A percentile compares a stretch with the other conserved stretches of the same genome.
Conservation (phyloP, 495 filamentous ascomycete species). For the Penicillium longicatenatum region DNA sequence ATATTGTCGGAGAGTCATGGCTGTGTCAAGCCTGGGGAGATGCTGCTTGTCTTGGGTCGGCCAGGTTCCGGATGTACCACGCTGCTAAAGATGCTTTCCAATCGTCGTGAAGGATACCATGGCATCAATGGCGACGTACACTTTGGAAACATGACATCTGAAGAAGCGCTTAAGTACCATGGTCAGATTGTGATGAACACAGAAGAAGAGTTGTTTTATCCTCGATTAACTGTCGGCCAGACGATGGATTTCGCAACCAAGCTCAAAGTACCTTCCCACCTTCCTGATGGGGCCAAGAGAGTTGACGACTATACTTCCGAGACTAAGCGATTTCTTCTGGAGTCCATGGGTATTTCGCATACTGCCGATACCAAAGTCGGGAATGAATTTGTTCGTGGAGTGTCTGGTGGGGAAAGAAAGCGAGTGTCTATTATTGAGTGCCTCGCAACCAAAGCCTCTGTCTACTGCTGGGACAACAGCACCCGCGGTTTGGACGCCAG, state of each 20-base stretch:
- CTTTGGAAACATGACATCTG: constrained; percentile 56
- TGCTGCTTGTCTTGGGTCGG: constrained; percentile 70
- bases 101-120: constrained; percentile 65
- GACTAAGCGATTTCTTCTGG: constrained; percentile 75
- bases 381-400: constrained; percentile 77
- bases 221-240: constrained; percentile 60
- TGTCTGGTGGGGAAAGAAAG: constrained; percentile 84
- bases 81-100: constrained; percentile 69
- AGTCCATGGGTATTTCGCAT: constrained; percentile 73
- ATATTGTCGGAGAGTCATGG: constrained; percentile 75
- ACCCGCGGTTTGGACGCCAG: constrained; percentile 79
- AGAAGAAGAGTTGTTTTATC: constrained; percentile 63
- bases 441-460: constrained; percentile 60
- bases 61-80: constrained; percentile 72
- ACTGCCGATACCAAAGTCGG: constrained; percentile 77
- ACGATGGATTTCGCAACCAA: constrained; percentile 60
- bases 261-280: constrained; percentile 37
- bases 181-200: constrained; percentile 60
- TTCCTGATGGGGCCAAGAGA: constrained; percentile 34
- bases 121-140: constrained; percentile 57
- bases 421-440: constrained; percentile 78
- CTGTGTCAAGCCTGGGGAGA: constrained; percentile 70
- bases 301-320: constrained; percentile 58
- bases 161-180: background rate
- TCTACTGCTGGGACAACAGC: constrained; percentile 82